phyloP scores from a whole-genome alignment of 2,329 filamentous ascomycete species.

The Botrytis sinoallii region DNA sequence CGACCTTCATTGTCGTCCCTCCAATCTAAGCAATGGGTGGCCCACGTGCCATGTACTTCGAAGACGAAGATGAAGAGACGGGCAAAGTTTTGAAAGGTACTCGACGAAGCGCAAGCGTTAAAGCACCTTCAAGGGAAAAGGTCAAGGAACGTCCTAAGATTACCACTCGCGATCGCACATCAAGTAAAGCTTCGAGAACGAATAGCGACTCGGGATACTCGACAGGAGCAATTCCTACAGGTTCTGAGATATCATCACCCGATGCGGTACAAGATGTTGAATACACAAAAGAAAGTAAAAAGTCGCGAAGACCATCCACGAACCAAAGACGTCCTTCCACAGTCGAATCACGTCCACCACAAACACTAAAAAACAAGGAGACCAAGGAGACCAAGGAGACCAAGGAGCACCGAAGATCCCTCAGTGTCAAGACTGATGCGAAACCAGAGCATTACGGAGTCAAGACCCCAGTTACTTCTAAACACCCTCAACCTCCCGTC shows the following conservation, averaged over 20 bases:
- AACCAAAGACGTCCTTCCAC: conserved; percentile 6
- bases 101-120: conserved; percentile 28
- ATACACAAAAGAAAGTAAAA: conserved; percentile 4
- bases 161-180: conserved; percentile 14
- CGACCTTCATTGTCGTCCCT: conserved; percentile 18
- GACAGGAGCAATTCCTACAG: conserved; percentile 9
- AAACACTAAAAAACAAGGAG: conserved; percentile 8
- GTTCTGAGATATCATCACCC: conserved; percentile 17
- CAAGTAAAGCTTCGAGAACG: conserved; percentile 15
- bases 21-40: conserved; percentile 19
- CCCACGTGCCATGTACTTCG: conserved; percentile 32
- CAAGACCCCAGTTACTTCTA: background rate
- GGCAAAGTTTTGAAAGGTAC: conserved; percentile 28
- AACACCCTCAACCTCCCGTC: conserved; percentile 11
- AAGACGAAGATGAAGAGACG: conserved; percentile 32
- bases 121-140: conserved; percentile 23
- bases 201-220: conserved; percentile 21
- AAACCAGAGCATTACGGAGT: conserved; percentile 15
- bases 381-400: conserved; percentile 8
- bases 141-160: conserved; percentile 17
- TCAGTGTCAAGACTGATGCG: conserved; percentile 13
- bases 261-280: conserved; percentile 4
- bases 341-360: conserved; percentile 10
- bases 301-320: conserved; percentile 10
- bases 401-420: conserved; percentile 14